Percentiles rank a stretch among this genome's conserved stretches.
Evolutionary conservation across 73 alveolate genomes (phyloP).

Genomic region (Paramecium octaurelia): DNA sequence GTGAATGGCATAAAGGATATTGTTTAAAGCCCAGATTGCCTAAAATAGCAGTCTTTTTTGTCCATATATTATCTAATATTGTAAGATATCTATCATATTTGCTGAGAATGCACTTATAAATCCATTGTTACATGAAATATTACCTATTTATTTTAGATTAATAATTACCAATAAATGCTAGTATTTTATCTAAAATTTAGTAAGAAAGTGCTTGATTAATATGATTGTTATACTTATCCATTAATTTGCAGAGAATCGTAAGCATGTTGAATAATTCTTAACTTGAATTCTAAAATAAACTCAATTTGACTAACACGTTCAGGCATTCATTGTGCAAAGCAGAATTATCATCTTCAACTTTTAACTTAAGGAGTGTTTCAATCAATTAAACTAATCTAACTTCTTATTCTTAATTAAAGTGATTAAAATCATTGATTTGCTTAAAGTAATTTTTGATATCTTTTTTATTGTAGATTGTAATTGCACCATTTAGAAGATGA

Average conservation of each 20-base stretch:
- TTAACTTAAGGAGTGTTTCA: background rate
- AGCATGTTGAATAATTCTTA: background rate
- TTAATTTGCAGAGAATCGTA: background rate
- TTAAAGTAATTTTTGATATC: background rate
- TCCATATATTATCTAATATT: background rate
- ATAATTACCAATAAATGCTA: background rate
- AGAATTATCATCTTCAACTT: slow-evolving; percentile 19
- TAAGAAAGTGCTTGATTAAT: background rate
- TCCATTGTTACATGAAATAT: background rate
- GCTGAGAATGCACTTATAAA: background rate
- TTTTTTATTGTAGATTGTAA: background rate
- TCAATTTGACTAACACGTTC: background rate
- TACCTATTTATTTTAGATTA: background rate
- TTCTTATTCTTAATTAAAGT: background rate
- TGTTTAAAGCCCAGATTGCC: background rate
- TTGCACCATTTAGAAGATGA: slow-evolving; percentile 2
- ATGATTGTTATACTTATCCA: background rate
- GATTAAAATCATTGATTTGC: background rate
- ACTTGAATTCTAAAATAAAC: background rate
- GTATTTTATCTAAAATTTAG: background rate
- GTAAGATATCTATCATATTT: background rate
- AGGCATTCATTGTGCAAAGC: background rate
- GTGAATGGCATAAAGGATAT: background rate
- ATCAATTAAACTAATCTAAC: background rate
- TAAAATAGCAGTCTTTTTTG: background rate